These are phyloP conservation scores for Fusarium paranaense DNA, from an alignment of 2,329 filamentous ascomycete species.

Conservation along the genomic window DNA sequence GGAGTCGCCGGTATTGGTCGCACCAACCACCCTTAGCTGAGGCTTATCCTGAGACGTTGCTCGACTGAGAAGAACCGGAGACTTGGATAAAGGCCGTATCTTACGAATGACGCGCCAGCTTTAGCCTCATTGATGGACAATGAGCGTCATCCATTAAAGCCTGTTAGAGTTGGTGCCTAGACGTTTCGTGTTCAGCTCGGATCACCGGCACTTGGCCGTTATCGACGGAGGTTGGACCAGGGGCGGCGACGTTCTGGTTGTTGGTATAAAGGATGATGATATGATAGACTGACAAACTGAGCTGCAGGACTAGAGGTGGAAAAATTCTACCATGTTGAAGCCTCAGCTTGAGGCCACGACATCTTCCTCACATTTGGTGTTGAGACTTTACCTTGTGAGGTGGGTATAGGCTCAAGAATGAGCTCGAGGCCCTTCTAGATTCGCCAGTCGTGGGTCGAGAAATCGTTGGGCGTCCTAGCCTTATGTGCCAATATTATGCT, in stretches of 20 bases:
- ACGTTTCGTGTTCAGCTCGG: neutral
- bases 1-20: conserved; percentile 17
- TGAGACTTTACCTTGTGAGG: neutral
- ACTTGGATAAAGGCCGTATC: conserved; percentile 28
- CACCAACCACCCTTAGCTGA: neutral
- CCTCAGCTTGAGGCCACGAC: neutral
- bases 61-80: conserved; percentile 8
- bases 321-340: neutral
- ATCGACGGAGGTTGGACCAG: neutral
- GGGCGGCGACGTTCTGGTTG: neutral
- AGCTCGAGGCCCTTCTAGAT: neutral
- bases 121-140: neutral
- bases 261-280: neutral
- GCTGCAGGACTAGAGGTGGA: neutral
- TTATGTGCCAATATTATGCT: neutral
- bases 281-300: neutral
- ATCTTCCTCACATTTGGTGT: neutral
- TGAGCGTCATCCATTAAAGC: neutral
- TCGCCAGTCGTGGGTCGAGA: neutral
- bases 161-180: neutral
- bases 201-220: neutral
- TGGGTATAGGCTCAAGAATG: neutral
- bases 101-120: conserved; percentile 2
- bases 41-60: conserved; percentile 11
- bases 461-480: neutral